Evolutionary conservation across 176 grass and related monocot genomes (phyloP), one percentile per base, ranked within the genome.

Genomic region (Coix lacrymajobi): DNA sequence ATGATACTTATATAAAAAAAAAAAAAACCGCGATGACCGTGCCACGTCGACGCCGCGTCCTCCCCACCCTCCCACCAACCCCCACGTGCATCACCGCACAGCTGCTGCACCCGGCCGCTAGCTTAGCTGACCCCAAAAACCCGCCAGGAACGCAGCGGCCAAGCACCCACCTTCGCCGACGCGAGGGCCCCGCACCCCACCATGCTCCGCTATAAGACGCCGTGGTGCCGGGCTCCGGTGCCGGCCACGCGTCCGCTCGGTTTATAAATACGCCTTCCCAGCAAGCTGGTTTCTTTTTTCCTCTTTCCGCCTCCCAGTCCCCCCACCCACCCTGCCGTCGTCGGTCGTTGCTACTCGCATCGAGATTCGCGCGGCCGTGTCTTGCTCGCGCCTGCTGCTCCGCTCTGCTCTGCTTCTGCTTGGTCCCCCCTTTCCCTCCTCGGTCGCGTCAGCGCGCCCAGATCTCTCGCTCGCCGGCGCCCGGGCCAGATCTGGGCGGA

Each of bases 381-480:
- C 64, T 28, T 41, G 67, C 38, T 79, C 86, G 57, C 57, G 6
- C 3, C 11, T 2, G 28, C 77, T 32, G 61, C 77, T 1, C 16
- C 1, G 52, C 75, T 38, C 56, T 57, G 8, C 5, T 29, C 39
- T 4, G 19, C 20, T 15, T 29, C 39, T 4, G 19, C 20, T 15
- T 10, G n/a, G 38, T 4, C 17, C 36, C 34, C 15, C 4, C 45
- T 34, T 31, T 33, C 76, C 34, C 28, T 8, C 25, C 75, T 4
- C 36, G 41, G 58, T 12, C 20, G 41, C 70, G 29, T 34, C 58
- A 60, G n/a, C n/a, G 70, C 82, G 61, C 74, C 60, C 62, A 83
- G 88, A 90, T 90, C 88, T 87, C 78, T 81, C 82, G 29, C 71
- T 77, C 66, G 63, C 88, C 84, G 84, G 61, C 74, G 79, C 75